These are phyloP conservation scores for Dactylellina leptospora DNA, from an alignment of 2,329 filamentous ascomycete genomes.

Conservation along the genomic window DNA sequence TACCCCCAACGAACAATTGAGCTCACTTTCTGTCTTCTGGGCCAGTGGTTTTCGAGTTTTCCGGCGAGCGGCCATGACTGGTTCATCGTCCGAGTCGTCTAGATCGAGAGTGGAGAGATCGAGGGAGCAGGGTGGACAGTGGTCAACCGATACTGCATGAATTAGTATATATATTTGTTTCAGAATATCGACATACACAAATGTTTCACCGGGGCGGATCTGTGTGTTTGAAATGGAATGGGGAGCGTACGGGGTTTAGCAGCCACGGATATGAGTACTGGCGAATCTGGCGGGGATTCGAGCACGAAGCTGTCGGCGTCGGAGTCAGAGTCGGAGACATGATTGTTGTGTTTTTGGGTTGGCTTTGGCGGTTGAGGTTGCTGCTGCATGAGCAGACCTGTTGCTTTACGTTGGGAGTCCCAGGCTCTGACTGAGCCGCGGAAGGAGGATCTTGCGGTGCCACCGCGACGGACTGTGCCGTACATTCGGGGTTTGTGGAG, in stretches of 20 bases:
- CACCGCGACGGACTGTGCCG: conserved; percentile 43
- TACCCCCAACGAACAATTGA: background rate
- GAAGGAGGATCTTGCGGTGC: conserved; percentile 22
- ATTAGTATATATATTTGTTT: conserved; percentile 22
- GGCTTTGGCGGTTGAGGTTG: conserved; percentile 15
- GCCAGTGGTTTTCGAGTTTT: conserved; percentile 17
- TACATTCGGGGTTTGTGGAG: conserved; percentile 26
- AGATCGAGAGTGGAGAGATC: background rate
- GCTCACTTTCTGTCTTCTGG: conserved; percentile 8
- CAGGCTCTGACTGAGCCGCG: conserved; percentile 38
- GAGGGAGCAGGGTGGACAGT: background rate
- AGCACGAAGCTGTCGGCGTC: conserved; percentile 36
- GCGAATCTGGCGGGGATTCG: conserved; percentile 39
- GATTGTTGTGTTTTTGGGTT: background rate
- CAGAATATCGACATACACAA: background rate
- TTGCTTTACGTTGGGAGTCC: conserved; percentile 36
- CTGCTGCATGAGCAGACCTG: conserved; percentile 11
- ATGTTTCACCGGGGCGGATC: background rate
- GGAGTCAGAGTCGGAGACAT: conserved; percentile 15
- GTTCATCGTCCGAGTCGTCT: background rate
- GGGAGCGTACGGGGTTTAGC: conserved; percentile 12
- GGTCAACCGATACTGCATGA: background rate
- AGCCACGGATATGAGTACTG: background rate
- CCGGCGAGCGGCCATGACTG: conserved; percentile 2
- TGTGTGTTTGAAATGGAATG: no score